Evolutionary conservation across 2,329 filamentous ascomycete genomes (phyloP).

Genomic region (Grosmannia penicillata): DNA sequence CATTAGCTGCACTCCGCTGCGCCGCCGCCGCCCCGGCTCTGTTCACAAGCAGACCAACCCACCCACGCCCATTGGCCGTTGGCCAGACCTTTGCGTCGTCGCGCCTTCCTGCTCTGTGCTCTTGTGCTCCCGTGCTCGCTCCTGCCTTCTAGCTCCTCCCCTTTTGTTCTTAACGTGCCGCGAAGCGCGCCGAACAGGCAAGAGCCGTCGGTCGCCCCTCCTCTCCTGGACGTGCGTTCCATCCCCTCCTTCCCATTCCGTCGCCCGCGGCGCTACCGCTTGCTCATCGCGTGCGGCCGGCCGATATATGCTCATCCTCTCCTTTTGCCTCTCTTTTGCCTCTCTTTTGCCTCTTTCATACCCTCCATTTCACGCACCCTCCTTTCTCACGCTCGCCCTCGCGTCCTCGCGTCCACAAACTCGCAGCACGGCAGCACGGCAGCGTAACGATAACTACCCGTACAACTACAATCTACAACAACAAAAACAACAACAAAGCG

Average conservation of each 20-base stretch:
- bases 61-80: not conserved
- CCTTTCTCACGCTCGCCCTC: not conserved
- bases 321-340: not conserved
- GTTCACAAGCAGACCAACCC: not conserved
- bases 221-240: not conserved
- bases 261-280: too few relatives aligned
- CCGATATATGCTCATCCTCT: not conserved
- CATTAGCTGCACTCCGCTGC: not conserved
- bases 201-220: too few relatives aligned
- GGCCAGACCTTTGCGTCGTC: not conserved
- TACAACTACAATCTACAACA: not conserved
- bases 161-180: not conserved
- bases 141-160: not conserved
- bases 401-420: not conserved
- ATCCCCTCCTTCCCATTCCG: not conserved
- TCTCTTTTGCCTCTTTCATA: not conserved
- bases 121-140: not conserved
- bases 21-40: too few relatives aligned
- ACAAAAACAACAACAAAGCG: too few relatives aligned
- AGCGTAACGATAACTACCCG: too few relatives aligned
- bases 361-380: not conserved
- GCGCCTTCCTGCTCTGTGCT: conserved; percentile 1
- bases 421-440: too few relatives aligned
- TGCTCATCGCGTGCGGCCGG: too few relatives aligned
- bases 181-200: not conserved